phyloP scores from a whole-genome alignment of 495 filamentous ascomycete genomes.

The Penicillium pulvis region DNA sequence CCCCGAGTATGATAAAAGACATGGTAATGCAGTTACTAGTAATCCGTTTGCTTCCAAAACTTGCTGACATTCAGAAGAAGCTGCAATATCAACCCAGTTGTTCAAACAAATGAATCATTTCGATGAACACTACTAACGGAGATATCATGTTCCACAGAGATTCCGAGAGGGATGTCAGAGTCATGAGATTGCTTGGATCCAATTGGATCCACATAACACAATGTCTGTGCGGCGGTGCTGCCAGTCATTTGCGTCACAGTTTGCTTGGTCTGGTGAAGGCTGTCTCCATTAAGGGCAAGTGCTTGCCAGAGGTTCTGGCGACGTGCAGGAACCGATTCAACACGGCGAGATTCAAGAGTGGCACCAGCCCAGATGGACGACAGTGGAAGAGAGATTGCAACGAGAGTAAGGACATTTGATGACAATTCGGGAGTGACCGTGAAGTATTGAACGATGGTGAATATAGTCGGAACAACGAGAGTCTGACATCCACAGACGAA shows the following conservation, averaged over 20 bases:
- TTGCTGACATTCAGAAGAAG: background rate
- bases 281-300: slow-evolving; percentile 23
- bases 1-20: background rate
- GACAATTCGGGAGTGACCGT: slow-evolving; percentile 56
- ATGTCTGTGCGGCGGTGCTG: slow-evolving; percentile 24
- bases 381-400: slow-evolving; percentile 74
- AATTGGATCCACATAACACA: slow-evolving; percentile 32
- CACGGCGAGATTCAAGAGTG: slow-evolving; percentile 33
- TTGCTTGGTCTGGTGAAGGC: slow-evolving; percentile 21
- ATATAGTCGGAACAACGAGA: slow-evolving; percentile 78
- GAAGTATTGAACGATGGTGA: slow-evolving; percentile 65
- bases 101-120: background rate
- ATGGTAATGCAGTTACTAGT: background rate
- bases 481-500: slow-evolving; percentile 78
- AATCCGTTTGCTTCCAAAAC: background rate
- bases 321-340: slow-evolving; percentile 6
- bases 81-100: background rate
- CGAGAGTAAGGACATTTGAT: slow-evolving; percentile 65
- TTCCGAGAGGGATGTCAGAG: slow-evolving; percentile 26
- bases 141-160: slow-evolving; percentile 40
- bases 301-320: slow-evolving; percentile 34
- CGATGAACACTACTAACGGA: slow-evolving; percentile 21
- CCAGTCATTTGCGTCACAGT: slow-evolving; percentile 16
- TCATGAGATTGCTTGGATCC: slow-evolving; percentile 19
- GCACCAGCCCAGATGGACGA: slow-evolving; percentile 76